These are phyloP conservation scores for Alternaria conjuncta DNA, from an alignment of 2,329 filamentous ascomycete species.

Conservation along the genomic window DNA sequence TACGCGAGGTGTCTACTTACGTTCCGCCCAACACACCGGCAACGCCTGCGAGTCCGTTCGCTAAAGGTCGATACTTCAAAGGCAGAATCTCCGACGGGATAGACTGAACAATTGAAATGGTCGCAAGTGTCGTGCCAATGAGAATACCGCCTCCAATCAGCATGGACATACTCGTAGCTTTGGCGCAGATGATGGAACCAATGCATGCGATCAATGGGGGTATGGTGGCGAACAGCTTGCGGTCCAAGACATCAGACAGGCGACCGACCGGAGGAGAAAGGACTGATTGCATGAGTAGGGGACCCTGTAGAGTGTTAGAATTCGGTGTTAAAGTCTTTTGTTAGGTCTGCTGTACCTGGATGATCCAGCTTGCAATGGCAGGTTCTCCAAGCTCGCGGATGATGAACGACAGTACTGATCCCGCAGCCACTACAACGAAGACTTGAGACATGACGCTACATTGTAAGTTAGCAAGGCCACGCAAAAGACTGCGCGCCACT, in stretches of 20 bases:
- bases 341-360: constrained; percentile 49
- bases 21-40: constrained; percentile 60
- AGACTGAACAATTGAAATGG: constrained; percentile 62
- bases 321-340: rapidly evolving
- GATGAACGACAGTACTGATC: constrained; percentile 64
- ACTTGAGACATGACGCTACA: constrained; percentile 59
- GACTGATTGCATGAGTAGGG: constrained; percentile 64
- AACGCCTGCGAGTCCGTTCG: constrained; percentile 61
- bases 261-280: constrained; percentile 63
- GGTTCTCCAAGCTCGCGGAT: constrained; percentile 61
- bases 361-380: constrained; percentile 62
- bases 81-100: constrained; percentile 65
- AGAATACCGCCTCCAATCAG: constrained; percentile 64
- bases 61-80: constrained; percentile 62
- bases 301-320: constrained; percentile 51
- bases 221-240: constrained; percentile 60
- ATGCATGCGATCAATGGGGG: constrained; percentile 62
- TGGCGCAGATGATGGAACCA: constrained; percentile 62
- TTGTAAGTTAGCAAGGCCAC: background rate
- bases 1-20: constrained; percentile 44
- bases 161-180: constrained; percentile 62
- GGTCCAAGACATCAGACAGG: constrained; percentile 63
- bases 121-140: constrained; percentile 62
- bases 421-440: constrained; percentile 63
- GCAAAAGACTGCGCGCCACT: constrained; percentile 17